Conservation (phyloP, 805 yeast genomes). For the Teunomyces pallodes region DNA sequence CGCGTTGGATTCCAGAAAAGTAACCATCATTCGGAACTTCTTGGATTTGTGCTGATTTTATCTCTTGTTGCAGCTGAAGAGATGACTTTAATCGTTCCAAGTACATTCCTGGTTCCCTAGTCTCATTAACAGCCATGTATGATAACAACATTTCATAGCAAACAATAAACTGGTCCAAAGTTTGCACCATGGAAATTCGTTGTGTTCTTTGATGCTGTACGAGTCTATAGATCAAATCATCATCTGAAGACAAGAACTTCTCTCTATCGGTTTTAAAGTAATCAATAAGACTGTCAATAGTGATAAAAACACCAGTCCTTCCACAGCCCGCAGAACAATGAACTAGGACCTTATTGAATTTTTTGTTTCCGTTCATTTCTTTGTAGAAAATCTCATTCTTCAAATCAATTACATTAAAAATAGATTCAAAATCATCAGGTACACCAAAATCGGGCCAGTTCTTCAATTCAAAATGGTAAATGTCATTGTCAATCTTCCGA, state of each 20-base stretch:
- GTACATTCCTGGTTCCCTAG: neutral
- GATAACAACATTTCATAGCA: constrained; percentile 63
- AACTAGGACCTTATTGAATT: constrained; percentile 15
- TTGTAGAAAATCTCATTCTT: constrained; percentile 27
- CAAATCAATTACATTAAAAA: constrained; percentile 30
- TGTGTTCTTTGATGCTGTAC: constrained; percentile 70
- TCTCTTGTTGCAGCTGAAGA: neutral
- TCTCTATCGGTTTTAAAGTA: constrained; percentile 8
- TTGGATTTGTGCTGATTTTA: neutral
- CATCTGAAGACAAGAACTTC: constrained; percentile 13
- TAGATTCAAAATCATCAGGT: constrained; percentile 30
- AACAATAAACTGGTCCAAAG: constrained; percentile 66
- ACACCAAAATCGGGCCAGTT: constrained; percentile 51
- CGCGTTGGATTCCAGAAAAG: constrained; percentile 6
- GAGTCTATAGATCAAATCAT: constrained; percentile 60
- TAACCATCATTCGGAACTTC: constrained; percentile 7
- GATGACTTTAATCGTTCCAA: neutral
- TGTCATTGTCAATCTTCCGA: constrained; percentile 12
- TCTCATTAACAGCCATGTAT: constrained; percentile 12
- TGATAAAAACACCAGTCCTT: constrained; percentile 28
- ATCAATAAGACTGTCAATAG: constrained; percentile 23
- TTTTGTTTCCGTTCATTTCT: constrained; percentile 1
- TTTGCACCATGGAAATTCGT: constrained; percentile 82
- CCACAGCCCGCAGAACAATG: constrained; percentile 34
- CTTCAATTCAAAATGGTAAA: constrained; percentile 40